Percentiles rank a stretch among this genome's conserved stretches.
Conservation (phyloP, 345 rosid genomes). For the Gossypium thurberi region DNA sequence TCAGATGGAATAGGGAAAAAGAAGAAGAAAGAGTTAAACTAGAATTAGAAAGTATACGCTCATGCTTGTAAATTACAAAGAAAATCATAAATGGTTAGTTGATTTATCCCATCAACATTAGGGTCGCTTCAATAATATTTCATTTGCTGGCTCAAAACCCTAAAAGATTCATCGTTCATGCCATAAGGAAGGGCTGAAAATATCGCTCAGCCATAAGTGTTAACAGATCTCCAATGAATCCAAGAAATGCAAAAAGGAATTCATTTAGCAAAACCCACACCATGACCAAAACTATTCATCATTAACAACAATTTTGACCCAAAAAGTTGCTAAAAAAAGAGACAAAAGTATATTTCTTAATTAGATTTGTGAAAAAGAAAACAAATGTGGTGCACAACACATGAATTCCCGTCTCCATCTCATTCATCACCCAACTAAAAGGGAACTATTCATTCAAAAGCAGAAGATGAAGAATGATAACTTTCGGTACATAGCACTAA, state of each 20-base stretch:
- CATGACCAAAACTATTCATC: background rate
- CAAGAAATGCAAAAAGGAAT: background rate
- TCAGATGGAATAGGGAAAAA: too few species aligned
- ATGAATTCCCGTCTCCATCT: background rate
- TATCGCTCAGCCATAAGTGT: background rate
- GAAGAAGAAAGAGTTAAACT: too few species aligned
- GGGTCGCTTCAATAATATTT: constrained; percentile 58
- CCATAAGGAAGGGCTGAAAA: background rate
- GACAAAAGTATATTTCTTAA: too few species aligned
- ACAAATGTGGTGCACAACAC: background rate
- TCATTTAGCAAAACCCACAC: background rate
- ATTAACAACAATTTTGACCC: background rate
- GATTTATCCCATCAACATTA: constrained; percentile 75
- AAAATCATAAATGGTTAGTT: constrained; percentile 23
- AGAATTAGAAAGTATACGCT: background rate
- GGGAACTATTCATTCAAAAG: background rate
- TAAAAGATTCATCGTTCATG: background rate
- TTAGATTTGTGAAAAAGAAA: background rate
- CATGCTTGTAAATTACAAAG: background rate
- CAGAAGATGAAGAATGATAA: background rate
- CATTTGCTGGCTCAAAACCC: background rate
- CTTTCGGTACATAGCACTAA: background rate
- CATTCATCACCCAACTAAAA: background rate
- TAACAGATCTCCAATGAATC: constrained; percentile 6
- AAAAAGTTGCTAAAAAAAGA: background rate